Evolutionary conservation across 2,329 filamentous ascomycete species (phyloP).

Genomic region (Nigrograna mackinnonii): DNA sequence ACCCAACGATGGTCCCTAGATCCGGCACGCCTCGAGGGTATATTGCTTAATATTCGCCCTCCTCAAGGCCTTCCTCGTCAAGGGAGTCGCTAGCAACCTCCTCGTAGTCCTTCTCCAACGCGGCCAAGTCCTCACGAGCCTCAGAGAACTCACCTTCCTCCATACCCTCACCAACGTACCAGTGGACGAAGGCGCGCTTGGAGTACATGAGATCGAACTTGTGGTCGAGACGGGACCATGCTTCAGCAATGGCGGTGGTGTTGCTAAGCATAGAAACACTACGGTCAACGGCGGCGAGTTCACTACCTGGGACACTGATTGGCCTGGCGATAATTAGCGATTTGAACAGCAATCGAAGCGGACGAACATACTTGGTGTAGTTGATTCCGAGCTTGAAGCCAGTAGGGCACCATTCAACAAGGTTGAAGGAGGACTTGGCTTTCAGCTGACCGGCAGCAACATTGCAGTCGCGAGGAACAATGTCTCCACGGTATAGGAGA

Average conservation of each 20-base stretch:
- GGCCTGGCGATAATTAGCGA: conserved; percentile 67
- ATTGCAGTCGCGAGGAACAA: conserved; percentile 71
- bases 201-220: conserved; percentile 81
- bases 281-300: conserved; percentile 96
- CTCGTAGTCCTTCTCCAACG: conserved; percentile 85
- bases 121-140: conserved; percentile 82
- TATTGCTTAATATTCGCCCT: conserved; percentile 51
- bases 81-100: conserved; percentile 75
- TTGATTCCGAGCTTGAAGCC: conserved; percentile 79
- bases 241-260: conserved; percentile 74
- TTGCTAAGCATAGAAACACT: conserved; percentile 84
- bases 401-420: conserved; percentile 76
- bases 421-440: conserved; percentile 72
- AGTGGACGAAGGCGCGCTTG: conserved; percentile 77
- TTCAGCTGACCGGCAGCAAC: conserved; percentile 69
- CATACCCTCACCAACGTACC: conserved; percentile 89
- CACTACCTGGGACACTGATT: conserved; percentile 92
- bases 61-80: conserved; percentile 60
- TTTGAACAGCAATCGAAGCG: not conserved
- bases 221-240: conserved; percentile 72
- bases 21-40: conserved; percentile 21
- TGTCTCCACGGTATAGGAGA: conserved; percentile 72
- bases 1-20: conserved; percentile 20
- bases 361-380: conserved; percentile 58
- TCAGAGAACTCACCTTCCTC: conserved; percentile 90